Conservation (phyloP, 1,284 basidiomycete genomes). For the Cutaneotrichosporon daszewskae region DNA sequence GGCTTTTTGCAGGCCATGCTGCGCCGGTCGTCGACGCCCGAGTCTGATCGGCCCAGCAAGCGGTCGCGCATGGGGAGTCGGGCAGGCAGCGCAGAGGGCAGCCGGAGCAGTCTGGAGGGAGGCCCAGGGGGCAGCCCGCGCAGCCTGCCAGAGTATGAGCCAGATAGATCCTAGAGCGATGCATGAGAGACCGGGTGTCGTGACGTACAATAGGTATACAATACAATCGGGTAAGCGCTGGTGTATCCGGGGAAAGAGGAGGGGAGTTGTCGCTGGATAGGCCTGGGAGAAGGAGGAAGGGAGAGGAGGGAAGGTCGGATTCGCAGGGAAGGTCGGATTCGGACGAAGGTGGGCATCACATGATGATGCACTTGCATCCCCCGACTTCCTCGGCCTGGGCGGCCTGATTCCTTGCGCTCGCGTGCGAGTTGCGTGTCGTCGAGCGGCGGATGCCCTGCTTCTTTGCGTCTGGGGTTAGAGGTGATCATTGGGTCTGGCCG, state of each 20-base stretch:
- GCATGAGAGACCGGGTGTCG: no score
- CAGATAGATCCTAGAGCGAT: background rate
- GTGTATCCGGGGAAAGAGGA: no score
- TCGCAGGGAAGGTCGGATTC: background rate
- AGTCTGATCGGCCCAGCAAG: conserved; percentile 9
- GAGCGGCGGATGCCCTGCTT: conserved; percentile 9
- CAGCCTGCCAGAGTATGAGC: background rate
- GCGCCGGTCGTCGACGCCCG: background rate
- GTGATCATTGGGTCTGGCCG: no score
- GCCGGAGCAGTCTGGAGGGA: background rate
- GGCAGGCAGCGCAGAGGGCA: background rate
- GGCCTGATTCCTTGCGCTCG: no score
- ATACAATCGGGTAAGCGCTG: background rate
- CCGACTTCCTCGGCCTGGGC: conserved; percentile 25
- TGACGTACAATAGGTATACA: background rate
- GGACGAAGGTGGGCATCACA: conserved; percentile 15
- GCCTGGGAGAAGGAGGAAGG: background rate
- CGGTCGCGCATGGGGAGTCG: conserved; percentile 9
- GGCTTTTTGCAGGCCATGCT: background rate
- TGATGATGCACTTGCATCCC: conserved; percentile 41
- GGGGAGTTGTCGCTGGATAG: background rate
- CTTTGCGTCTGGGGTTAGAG: conserved; percentile 9
- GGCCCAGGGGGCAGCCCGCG: no score
- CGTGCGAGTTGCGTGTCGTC: conserved; percentile 9
- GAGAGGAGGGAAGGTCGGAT: background rate